Base-by-base conservation (phyloP, 225 moss, liverwort and hornwort genomes). In the Bryum argenteum region DNA sequence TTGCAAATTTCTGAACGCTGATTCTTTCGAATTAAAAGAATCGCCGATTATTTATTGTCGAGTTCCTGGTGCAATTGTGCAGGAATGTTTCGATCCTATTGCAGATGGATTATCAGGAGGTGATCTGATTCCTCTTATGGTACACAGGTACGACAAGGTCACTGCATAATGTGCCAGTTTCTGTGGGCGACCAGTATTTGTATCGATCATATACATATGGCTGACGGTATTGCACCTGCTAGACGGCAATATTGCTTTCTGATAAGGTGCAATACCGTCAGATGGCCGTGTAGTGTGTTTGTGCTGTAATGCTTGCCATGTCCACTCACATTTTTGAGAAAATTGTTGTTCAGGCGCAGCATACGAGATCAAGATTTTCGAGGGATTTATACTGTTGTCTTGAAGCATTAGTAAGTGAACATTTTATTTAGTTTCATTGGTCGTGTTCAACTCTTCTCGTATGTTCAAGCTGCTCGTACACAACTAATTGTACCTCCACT, bases 1-100 rank as follows among this genome's bases (percentile, higher is more conserved):
- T 39, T 73, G 40, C 42, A 69, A 17, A 53, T 13, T 47, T 54
- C 45, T 69, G 42, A 8, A 58, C 26, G 8, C 12, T 50, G 13
- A 73, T 56, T 69, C 38, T 41, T 44, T 20, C 37, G 9, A 60
- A 41, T 57, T 33, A 17, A 60, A 48, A 45, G 50, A 10, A 40
- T 59, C 22, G 37, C 58, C 37, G 61, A 74, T 16, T 10, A 67
- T 61, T 21, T 10, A 17, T 44, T 59, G 17, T 66, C 1, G 7
- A 10, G 51, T 66, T 20, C 63, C 58, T 79, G 47, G 14, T 56
- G 51, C 65, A 20, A 45, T 48, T 43, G 41, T 61, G 63, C 87
- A 97, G 96, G 96, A 97, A 74, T 93, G 91, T 58, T 97, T 97
- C 68, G 96, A 97, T 78, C 96, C 96, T 28, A 93, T 97, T 79